Evolutionary conservation across 1,284 basidiomycete species (phyloP), one percentile per base, ranked within the genome.

Genomic region (Abortiporus biennis): DNA sequence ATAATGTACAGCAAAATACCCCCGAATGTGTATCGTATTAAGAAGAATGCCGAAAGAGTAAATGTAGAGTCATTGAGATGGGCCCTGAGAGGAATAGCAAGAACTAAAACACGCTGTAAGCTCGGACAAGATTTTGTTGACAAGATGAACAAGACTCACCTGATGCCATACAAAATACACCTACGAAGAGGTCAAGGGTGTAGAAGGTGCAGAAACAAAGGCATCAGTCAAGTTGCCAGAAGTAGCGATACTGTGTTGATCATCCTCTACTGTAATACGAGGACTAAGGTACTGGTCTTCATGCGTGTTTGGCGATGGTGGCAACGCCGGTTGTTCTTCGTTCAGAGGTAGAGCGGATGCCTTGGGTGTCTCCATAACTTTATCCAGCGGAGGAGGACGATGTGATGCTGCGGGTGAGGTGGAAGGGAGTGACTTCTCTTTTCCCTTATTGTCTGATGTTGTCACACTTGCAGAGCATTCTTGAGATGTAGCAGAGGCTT

Each of bases 321-420:
- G 51, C 38, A 51, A 44, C 2, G 47, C 34, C n/a, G 45, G 47
- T 6, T 8, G 33, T 27, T 47, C 47, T 15, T 50, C 46, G n/a
- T n/a, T n/a, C 16, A 59, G 48, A 31, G 46, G 30, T 9, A 52
- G 15, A 8, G 46, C 33, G 3, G 47, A 30, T 11, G 43, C 45
- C 40, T 50, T 53, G 2, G 54, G 54, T 6, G 54, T 56, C 30
- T 49, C 51, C 39, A 44, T 22, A 20, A 48, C 43, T 44, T 49
- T 50, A 27, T 50, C 49, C 34, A 36, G 40, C 27, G 2, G 52
- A 50, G 3, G 54, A 52, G 1, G 46, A 45, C 6, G 44, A 41
- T n/a, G n/a, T n/a, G n/a, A n/a, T n/a, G n/a, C n/a, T n/a, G n/a
- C n/a, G n/a, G n/a, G n/a, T n/a, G n/a, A n/a, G n/a, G n/a, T n/a